Conservation (phyloP, 192 early-diverging fungal species). For the Phycomyces blakesleeanus region DNA sequence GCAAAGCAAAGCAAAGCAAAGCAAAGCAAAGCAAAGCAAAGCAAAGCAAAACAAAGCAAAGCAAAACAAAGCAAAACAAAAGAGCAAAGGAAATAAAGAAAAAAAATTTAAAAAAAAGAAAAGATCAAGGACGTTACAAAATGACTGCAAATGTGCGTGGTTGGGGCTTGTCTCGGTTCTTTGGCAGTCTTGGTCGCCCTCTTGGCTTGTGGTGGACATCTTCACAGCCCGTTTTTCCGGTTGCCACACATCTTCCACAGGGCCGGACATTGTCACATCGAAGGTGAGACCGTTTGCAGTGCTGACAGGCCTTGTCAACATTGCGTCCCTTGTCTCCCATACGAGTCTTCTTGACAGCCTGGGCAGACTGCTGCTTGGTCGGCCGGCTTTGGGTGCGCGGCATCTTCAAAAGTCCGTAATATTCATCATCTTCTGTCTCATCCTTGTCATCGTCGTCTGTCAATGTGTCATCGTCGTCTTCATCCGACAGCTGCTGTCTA, state of each 20-base stretch:
- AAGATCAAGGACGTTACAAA: not conserved
- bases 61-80: no score
- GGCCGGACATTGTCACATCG: slow-evolving; percentile 38
- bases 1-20: no score
- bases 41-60: no score
- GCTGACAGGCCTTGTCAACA: slow-evolving; percentile 39
- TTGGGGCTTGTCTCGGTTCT: slow-evolving; percentile 18
- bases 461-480: slow-evolving; percentile 5
- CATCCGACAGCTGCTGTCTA: slow-evolving; percentile 8
- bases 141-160: not conserved
- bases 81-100: no score
- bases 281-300: slow-evolving; percentile 38
- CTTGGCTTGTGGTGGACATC: slow-evolving; percentile 42
- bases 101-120: no score
- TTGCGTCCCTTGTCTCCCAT: slow-evolving; percentile 28
- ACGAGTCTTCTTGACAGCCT: not conserved
- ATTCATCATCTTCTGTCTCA: slow-evolving; percentile 15
- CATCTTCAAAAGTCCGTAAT: slow-evolving; percentile 11
- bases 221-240: slow-evolving; percentile 35
- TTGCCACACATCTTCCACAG: slow-evolving; percentile 32
- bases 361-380: slow-evolving; percentile 6
- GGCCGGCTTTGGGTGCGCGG: not conserved
- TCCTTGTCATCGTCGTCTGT: slow-evolving; percentile 21
- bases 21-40: no score
- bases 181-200: slow-evolving; percentile 34